Base-by-base conservation (phyloP, 805 yeast genomes). In the Maudiozyma bulderi region DNA sequence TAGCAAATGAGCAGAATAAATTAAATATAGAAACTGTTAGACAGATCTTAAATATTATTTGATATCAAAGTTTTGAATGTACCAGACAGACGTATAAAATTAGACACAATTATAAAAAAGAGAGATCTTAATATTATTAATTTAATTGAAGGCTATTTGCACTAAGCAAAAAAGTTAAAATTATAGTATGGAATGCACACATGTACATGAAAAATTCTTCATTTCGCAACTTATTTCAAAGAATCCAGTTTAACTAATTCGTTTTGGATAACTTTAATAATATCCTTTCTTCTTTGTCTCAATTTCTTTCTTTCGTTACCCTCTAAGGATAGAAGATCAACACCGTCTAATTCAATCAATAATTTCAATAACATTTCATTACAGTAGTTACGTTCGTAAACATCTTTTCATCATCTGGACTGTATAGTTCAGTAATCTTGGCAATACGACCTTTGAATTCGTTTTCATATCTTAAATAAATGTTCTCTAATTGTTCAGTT, bases 311-410 rank as follows among this genome's bases (percentile, higher is more conserved):
- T 75, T 10, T 52, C 47, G 44, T 76, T 76, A 31, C 72, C 72
- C 8, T 69, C 70, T 5, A 64, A 33, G 20, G 53, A 62, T 5
- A 57, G 48, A 11, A 69, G 56, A 52, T 82, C 84, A 35, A 86
- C 71, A 3, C 77, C 81, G 57, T 86, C 95, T 48, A 86, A 68
- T 52, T 74, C 77, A 73, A 85, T 73, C 54, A 84, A 64, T 53
- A 82, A 73, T 60, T 84, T 83, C 62, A 85, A 69, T 41, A 85
- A 66, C 73, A 76, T 75, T 62, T 85, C 95, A 57, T 81, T 83
- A 61, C 72, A 80, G 60, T 73, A 84, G 47, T 76, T 74, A 55
- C 71, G 74, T 58, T 76, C 75, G 61, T 78, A 82, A 8, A 52
- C 54, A 14, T 57, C 50, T 40, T 64, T 37, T 64, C 68, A 29